A percentile compares a stretch with the other conserved stretches of the same genome.
Conservation (phyloP, 805 yeast species). For the Yarrowia keelungensis region DNA sequence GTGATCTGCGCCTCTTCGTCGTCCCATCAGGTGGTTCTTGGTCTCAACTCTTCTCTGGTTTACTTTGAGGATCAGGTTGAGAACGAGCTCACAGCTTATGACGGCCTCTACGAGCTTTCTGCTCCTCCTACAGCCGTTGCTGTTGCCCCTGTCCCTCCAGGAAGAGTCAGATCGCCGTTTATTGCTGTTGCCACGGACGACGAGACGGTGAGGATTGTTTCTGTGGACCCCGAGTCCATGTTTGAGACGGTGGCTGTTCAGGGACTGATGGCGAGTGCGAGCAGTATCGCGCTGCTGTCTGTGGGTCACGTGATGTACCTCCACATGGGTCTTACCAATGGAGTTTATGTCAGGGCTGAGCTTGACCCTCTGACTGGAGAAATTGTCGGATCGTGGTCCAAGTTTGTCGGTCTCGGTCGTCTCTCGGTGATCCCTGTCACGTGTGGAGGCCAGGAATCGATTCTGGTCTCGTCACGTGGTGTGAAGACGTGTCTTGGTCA, state of each 20-base stretch:
- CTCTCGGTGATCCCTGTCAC: conserved; percentile 55
- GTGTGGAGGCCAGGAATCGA: background rate
- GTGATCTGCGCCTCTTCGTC: conserved; percentile 69
- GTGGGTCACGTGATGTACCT: conserved; percentile 56
- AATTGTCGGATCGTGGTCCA: conserved; percentile 66
- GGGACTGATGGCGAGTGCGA: conserved; percentile 59
- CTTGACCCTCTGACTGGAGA: conserved; percentile 68
- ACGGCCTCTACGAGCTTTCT: conserved; percentile 62
- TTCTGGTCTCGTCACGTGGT: conserved; percentile 5
- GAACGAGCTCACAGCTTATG: conserved; percentile 74
- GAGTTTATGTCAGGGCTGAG: conserved; percentile 71
- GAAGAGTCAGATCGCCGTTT: conserved; percentile 59
- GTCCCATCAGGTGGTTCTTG: conserved; percentile 70
- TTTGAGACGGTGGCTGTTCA: conserved; percentile 70
- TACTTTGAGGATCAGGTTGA: conserved; percentile 80
- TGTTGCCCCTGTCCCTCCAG: conserved; percentile 58
- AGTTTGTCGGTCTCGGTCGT: conserved; percentile 75
- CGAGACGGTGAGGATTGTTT: conserved; percentile 69
- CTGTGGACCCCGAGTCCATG: conserved; percentile 64
- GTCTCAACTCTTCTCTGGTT: conserved; percentile 71
- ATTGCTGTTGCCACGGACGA: conserved; percentile 78
- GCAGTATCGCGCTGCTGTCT: conserved; percentile 41
- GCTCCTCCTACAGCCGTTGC: conserved; percentile 54
- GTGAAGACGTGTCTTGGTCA: conserved; percentile 24
- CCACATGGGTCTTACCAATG: conserved; percentile 85